A percentile compares a stretch with the other conserved stretches of the same genome.
These are phyloP conservation scores for Kodamaea kaohsiungensis DNA, from an alignment of 805 yeast species.

Conservation along the genomic window DNA sequence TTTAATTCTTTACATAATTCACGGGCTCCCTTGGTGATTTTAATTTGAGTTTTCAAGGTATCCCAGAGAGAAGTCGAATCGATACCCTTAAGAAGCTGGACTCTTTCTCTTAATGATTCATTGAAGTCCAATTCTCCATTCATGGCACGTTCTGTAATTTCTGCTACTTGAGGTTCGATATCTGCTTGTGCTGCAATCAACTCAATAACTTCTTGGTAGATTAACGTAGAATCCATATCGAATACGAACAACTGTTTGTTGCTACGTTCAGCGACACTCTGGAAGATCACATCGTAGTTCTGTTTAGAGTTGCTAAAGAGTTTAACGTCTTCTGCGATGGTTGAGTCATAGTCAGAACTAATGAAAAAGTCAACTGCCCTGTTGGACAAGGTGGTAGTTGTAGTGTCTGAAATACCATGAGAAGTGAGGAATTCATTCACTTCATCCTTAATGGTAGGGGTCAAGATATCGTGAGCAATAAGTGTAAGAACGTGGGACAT, in stretches of 20 bases:
- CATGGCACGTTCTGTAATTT: conserved; percentile 93
- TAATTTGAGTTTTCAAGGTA: conserved; percentile 66
- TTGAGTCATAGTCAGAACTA: neutral
- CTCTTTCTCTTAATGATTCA: conserved; percentile 76
- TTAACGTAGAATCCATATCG: conserved; percentile 97
- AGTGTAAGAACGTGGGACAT: conserved; percentile 20
- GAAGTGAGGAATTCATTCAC: conserved; percentile 10
- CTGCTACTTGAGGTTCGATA: conserved; percentile 84
- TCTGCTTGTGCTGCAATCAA: conserved; percentile 91
- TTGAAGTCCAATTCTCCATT: conserved; percentile 93
- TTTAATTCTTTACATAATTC: conserved; percentile 68
- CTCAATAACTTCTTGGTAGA: conserved; percentile 95
- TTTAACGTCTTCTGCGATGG: neutral
- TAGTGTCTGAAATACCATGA: conserved; percentile 35
- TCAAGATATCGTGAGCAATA: conserved; percentile 19
- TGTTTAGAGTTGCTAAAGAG: conserved; percentile 14
- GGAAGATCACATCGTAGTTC: conserved; percentile 36
- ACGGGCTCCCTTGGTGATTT: conserved; percentile 82
- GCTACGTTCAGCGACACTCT: conserved; percentile 23
- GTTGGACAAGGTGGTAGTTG: conserved; percentile 21
- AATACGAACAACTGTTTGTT: conserved; percentile 70
- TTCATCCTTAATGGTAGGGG: conserved; percentile 10
- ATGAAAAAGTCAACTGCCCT: conserved; percentile 39
- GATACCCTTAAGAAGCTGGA: conserved; percentile 78
- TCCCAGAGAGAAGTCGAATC: conserved; percentile 73